These are phyloP conservation scores for Metarhizium rileyi DNA, from an alignment of 2,329 filamentous ascomycete species.

Conservation along the genomic window DNA sequence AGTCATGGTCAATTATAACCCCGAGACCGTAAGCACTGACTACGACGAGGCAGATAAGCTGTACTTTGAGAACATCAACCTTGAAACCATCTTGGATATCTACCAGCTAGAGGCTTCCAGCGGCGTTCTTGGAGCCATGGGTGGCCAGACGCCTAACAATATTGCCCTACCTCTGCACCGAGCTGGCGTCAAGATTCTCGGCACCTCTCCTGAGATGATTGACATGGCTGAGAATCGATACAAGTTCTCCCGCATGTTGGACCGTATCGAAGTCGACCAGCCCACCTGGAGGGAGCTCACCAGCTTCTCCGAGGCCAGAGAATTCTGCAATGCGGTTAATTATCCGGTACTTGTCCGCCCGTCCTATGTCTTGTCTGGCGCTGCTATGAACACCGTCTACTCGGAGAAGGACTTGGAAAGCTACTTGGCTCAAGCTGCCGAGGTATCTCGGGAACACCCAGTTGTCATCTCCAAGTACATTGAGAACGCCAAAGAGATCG, in stretches of 20 bases:
- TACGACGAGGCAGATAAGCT: constrained; percentile 90
- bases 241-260: constrained; percentile 97
- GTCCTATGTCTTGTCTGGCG: constrained; percentile 92
- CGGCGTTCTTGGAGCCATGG: constrained; percentile 90
- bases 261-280: constrained; percentile 89
- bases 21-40: constrained; percentile 82
- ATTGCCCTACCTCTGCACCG: constrained; percentile 85
- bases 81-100: constrained; percentile 87
- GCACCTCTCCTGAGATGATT: constrained; percentile 98
- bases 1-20: constrained; percentile 92
- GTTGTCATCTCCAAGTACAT: constrained; percentile 99
- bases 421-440: constrained; percentile 82
- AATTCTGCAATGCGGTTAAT: constrained; percentile 78
- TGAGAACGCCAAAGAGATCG: constrained; percentile 97
- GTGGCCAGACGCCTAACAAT: constrained; percentile 96
- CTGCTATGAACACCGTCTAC: constrained; percentile 99
- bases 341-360: constrained; percentile 94
- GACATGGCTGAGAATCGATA: constrained; percentile 95
- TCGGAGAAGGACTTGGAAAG: constrained; percentile 84
- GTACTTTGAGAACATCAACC: constrained; percentile 92
- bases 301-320: constrained; percentile 80
- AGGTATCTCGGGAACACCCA: constrained; percentile 89
- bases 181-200: constrained; percentile 82
- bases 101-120: constrained; percentile 77
- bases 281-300: constrained; percentile 97